phyloP scores from a whole-genome alignment of 2,329 filamentous ascomycete species.

The Botrytis porri region DNA sequence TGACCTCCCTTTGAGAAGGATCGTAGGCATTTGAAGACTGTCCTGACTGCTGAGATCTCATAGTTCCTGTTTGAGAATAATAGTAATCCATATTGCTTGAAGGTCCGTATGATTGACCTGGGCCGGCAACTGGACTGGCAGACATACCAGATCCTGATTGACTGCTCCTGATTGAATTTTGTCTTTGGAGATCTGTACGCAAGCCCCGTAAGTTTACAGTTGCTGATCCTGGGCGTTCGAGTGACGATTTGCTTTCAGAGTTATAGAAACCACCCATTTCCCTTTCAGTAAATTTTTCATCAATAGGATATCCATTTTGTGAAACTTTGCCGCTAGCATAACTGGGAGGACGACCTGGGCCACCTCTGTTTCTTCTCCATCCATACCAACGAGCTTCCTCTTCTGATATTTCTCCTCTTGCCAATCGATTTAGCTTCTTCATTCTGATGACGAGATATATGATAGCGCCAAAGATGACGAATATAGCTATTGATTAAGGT shows the following conservation, averaged over 20 bases:
- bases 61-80: slow-evolving; percentile 17
- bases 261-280: slow-evolving; percentile 11
- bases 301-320: slow-evolving; percentile 8
- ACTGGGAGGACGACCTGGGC: slow-evolving; percentile 19
- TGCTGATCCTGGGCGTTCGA: slow-evolving; percentile 9
- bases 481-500: slow-evolving; percentile 28
- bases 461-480: slow-evolving; percentile 32
- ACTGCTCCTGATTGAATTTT: slow-evolving; percentile 7
- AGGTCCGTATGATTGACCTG: slow-evolving; percentile 1
- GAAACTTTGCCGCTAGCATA: slow-evolving; percentile 12
- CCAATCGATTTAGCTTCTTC: slow-evolving; percentile 28
- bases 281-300: slow-evolving; percentile 11
- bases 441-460: slow-evolving; percentile 33
- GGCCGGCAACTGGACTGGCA: background rate
- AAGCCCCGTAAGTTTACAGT: slow-evolving; percentile 1
- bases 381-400: slow-evolving; percentile 29
- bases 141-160: slow-evolving; percentile 4
- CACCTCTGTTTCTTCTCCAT: slow-evolving; percentile 27
- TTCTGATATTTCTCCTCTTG: slow-evolving; percentile 29
- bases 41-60: slow-evolving; percentile 16
- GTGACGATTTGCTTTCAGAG: background rate
- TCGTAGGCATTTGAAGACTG: slow-evolving; percentile 31
- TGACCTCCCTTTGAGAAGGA: slow-evolving; percentile 27
- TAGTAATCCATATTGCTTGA: slow-evolving; percentile 1
- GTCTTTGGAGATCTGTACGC: slow-evolving; percentile 16